Evolutionary conservation across 2,329 filamentous ascomycete species (phyloP).

Genomic region (Cryphonectria naterciae): DNA sequence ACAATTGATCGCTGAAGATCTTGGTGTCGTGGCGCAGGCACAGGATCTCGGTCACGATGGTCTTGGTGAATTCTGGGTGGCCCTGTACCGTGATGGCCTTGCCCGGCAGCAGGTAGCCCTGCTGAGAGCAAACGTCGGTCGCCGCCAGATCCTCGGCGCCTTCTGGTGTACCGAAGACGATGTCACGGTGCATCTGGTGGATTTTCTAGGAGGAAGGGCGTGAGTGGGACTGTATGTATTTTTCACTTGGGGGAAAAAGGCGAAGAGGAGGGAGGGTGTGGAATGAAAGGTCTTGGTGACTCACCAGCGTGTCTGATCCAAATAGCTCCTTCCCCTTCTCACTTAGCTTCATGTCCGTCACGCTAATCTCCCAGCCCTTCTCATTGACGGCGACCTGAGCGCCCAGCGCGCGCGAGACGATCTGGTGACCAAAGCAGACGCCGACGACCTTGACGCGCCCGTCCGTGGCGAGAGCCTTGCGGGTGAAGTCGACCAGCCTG

Average conservation of each 20-base stretch:
- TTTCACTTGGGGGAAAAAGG: no score
- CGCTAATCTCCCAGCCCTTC: conserved; percentile 80
- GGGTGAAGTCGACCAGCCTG: conserved; percentile 70
- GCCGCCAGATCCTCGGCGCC: conserved; percentile 66
- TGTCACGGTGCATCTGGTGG: conserved; percentile 87
- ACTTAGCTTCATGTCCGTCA: conserved; percentile 70
- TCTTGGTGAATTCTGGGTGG: conserved; percentile 79
- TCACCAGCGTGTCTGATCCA: conserved; percentile 61
- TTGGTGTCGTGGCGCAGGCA: conserved; percentile 66
- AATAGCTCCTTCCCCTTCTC: conserved; percentile 74
- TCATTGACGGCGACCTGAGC: conserved; percentile 68
- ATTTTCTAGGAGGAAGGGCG: conserved; percentile 43
- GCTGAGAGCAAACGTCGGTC: conserved; percentile 71
- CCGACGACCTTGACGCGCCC: conserved; percentile 74
- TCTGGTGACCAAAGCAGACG: conserved; percentile 88
- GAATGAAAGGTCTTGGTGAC: conserved; percentile 25
- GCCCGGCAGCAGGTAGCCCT: conserved; percentile 74
- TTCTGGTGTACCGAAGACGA: conserved; percentile 66
- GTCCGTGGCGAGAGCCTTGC: conserved; percentile 55
- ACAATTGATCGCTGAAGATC: conserved; percentile 71
- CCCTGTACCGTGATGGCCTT: conserved; percentile 79
- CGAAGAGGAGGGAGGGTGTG: no score
- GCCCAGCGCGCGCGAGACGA: conserved; percentile 74
- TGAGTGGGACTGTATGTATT: neutral
- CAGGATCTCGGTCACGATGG: conserved; percentile 73